These are phyloP conservation scores for Pichia gijzeniarum DNA, from an alignment of 805 yeast species.

Conservation along the genomic window DNA sequence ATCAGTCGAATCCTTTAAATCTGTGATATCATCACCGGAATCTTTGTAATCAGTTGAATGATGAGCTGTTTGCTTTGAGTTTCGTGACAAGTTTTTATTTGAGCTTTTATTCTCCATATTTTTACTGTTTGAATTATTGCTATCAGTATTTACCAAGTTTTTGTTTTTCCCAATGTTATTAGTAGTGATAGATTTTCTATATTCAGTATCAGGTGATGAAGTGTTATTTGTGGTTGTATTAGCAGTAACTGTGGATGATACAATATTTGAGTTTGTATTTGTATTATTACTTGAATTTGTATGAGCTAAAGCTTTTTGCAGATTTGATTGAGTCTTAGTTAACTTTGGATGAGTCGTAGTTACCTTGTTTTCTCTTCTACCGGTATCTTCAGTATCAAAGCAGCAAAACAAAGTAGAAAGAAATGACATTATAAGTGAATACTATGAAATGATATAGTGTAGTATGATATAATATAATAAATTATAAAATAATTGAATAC, in stretches of 20 bases:
- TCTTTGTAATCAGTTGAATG: conserved; percentile 8
- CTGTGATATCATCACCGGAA: conserved; percentile 26
- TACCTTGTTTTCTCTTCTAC: conserved; percentile 23
- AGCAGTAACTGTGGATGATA: neutral
- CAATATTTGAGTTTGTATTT: conserved; percentile 15
- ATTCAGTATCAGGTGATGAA: no score
- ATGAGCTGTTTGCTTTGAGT: no score
- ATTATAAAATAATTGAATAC: neutral
- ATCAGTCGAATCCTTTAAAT: conserved; percentile 30
- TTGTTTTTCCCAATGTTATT: neutral
- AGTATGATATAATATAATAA: no score
- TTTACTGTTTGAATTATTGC: neutral
- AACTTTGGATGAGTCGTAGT: conserved; percentile 23
- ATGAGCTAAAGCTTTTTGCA: conserved; percentile 28
- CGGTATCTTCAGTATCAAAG: conserved; percentile 28
- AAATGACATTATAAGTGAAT: conserved; percentile 26
- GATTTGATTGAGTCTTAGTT: conserved; percentile 29
- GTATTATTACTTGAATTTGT: neutral
- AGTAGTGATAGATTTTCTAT: neutral
- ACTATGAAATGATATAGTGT: neutral
- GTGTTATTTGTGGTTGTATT: neutral
- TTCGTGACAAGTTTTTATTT: neutral
- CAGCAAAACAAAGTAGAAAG: conserved; percentile 31
- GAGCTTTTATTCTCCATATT: neutral
- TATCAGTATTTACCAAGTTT: neutral